Evolutionary conservation across 108 stramenopile species (phyloP).

Genomic region (Skeletonema marinoi): DNA sequence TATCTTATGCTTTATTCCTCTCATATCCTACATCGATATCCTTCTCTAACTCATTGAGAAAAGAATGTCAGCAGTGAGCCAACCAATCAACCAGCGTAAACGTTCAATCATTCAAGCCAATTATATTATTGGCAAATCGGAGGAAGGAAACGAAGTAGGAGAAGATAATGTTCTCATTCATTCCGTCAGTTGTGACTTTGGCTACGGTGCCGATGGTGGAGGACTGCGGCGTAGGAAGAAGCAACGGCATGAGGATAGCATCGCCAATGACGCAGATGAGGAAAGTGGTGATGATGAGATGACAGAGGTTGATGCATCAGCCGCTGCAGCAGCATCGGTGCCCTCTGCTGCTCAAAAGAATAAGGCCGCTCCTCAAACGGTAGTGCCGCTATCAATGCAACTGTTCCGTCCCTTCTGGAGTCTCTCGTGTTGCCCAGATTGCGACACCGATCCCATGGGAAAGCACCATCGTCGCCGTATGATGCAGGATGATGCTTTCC

Average conservation of each 20-base stretch:
- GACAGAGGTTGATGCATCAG: slow-evolving; percentile 55
- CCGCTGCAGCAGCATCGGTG: neutral
- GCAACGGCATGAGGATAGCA: neutral
- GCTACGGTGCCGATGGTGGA: neutral
- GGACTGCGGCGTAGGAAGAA: neutral
- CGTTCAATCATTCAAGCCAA: neutral
- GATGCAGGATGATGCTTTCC: neutral
- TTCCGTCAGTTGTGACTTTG: slow-evolving; percentile 1
- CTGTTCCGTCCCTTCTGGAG: neutral
- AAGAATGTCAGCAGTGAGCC: neutral
- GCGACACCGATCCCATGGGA: neutral
- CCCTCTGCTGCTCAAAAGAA: neutral
- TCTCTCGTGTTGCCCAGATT: neutral
- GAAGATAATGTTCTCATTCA: slow-evolving; percentile 1
- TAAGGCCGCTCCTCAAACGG: neutral
- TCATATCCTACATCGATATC: neutral
- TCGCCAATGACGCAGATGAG: slow-evolving; percentile 3
- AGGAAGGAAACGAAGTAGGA: neutral
- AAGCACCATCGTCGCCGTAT: neutral
- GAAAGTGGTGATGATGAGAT: slow-evolving; percentile 53
- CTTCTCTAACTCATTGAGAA: no score
- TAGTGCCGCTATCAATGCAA: neutral
- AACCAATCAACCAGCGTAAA: neutral
- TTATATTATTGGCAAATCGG: neutral
- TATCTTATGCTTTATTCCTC: neutral